A percentile compares a stretch with the other conserved stretches of the same genome.
phyloP scores from a whole-genome alignment of 176 grass and related monocot genomes.

The Oryza longistaminata region DNA sequence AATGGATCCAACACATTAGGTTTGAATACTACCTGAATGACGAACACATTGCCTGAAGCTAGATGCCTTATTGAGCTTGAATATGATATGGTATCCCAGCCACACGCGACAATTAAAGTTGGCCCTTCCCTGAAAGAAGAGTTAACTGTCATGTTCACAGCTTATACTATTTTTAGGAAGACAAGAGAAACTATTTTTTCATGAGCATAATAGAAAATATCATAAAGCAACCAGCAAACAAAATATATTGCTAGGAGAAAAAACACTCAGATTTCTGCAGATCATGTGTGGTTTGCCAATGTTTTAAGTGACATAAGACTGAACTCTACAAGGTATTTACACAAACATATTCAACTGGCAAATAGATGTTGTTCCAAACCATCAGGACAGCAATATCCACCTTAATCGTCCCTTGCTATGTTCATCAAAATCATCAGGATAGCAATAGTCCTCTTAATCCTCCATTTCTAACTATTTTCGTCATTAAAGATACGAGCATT shows the following conservation, averaged over 20 bases:
- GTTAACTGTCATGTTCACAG: slow-evolving; percentile 11
- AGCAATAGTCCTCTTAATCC: not conserved
- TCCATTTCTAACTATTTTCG: not conserved
- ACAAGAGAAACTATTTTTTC: slow-evolving; percentile 13
- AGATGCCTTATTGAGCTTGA: slow-evolving; percentile 77
- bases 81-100: slow-evolving; percentile 81
- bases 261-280: not conserved
- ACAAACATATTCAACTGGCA: not conserved
- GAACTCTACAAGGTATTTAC: not conserved
- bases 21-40: slow-evolving; percentile 73
- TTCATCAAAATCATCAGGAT: not conserved
- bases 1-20: slow-evolving; percentile 2
- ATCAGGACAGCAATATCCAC: not conserved
- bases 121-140: slow-evolving; percentile 76
- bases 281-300: not conserved
- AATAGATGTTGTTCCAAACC: not conserved
- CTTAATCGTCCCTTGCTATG: not conserved
- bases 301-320: not conserved
- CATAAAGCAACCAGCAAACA: no score
- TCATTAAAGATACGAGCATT: not conserved
- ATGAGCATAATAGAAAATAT: not conserved
- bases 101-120: slow-evolving; percentile 80
- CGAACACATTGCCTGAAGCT: slow-evolving; percentile 78
- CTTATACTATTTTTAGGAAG: not conserved
- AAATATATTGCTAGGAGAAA: no score